phyloP scores from a whole-genome alignment of 2,329 filamentous ascomycete species.

The Fusarium xyrophilum region DNA sequence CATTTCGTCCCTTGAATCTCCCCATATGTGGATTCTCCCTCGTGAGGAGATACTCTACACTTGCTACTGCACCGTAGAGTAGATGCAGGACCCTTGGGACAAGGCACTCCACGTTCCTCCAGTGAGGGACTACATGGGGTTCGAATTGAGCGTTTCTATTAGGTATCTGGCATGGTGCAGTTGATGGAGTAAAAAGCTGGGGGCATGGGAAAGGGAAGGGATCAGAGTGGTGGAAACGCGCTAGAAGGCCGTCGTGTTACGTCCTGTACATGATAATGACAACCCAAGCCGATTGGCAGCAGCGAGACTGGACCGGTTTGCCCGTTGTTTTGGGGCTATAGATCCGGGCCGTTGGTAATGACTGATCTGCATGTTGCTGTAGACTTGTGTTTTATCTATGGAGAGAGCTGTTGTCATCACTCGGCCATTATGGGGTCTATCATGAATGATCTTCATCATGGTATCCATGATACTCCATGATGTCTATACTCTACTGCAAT shows the following conservation, averaged over 20 bases:
- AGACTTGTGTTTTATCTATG: not conserved
- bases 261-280: conserved; percentile 26
- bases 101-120: not conserved
- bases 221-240: conserved; percentile 10
- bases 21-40: not conserved
- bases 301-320: conserved; percentile 16
- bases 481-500: not conserved
- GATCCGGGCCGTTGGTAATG: conserved; percentile 28
- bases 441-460: conserved; percentile 21
- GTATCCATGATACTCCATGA: not conserved
- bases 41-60: not conserved
- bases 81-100: not conserved
- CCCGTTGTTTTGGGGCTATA: conserved; percentile 23
- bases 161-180: conserved; percentile 22
- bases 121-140: not conserved
- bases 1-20: conserved; percentile 2
- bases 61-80: not conserved
- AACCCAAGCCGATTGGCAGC: not conserved
- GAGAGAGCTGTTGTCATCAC: not conserved
- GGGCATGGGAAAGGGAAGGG: not conserved
- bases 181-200: conserved; percentile 31
- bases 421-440: not conserved
- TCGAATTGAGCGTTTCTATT: conserved; percentile 8
- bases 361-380: conserved; percentile 14
- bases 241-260: conserved; percentile 38